These are phyloP conservation scores for Plasmodium cynomolgi DNA, from an alignment of 169 alveolate species.

Conservation along the genomic window DNA sequence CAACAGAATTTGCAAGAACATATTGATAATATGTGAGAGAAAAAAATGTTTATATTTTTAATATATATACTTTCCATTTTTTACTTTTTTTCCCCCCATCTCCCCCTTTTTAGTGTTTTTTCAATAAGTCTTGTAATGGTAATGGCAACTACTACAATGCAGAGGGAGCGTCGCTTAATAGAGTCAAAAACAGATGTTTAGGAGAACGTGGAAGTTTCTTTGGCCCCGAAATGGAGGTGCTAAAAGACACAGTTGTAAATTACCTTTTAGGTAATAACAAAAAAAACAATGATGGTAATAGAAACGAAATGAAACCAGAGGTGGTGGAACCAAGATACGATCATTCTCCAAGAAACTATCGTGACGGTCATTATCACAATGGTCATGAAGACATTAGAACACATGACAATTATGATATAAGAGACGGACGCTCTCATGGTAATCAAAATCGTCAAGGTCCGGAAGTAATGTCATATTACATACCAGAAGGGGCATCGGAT, in stretches of 20 bases:
- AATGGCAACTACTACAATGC: neutral
- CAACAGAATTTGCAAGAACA: neutral
- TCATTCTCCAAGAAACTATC: neutral
- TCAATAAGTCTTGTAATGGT: neutral
- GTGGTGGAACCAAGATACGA: conserved; percentile 19
- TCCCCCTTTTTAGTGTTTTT: neutral
- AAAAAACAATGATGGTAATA: neutral
- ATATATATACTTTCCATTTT: neutral
- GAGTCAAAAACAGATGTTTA: conserved; percentile 7
- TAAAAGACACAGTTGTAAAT: conserved; percentile 1
- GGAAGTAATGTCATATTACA: conserved; percentile 18
- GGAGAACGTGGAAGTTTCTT: neutral
- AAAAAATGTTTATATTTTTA: neutral
- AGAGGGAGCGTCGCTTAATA: neutral
- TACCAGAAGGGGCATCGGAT: neutral
- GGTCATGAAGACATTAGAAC: neutral
- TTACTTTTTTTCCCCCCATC: neutral
- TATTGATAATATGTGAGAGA: neutral
- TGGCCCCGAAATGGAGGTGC: conserved; percentile 13
- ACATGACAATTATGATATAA: conserved; percentile 19
- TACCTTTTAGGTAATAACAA: neutral
- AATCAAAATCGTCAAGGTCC: neutral
- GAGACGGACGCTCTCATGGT: neutral
- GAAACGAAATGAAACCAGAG: neutral
- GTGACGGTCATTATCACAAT: neutral